Evolutionary conservation across 345 rosid species (phyloP).

Genomic region (Turritis glabra): DNA sequence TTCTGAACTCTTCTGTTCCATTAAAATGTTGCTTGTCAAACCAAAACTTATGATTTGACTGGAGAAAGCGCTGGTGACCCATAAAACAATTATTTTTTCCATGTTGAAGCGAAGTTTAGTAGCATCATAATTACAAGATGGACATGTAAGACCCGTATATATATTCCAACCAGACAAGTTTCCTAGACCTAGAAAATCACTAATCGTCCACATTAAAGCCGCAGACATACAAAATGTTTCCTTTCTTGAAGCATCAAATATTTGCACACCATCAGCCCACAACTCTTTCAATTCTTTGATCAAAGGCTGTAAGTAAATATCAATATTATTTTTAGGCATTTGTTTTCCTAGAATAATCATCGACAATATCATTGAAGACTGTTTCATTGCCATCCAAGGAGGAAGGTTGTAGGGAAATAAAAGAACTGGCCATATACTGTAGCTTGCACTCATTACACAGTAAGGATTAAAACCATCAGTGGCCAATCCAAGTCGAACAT

Average conservation of each 20-base stretch:
- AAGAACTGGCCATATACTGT: not conserved
- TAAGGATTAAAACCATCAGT: not conserved
- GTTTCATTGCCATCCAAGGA: not conserved
- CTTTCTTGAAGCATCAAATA: not conserved
- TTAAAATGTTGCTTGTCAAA: not conserved
- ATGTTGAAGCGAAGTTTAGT: not conserved
- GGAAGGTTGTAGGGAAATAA: not conserved
- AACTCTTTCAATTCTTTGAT: not conserved
- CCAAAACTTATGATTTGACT: not conserved
- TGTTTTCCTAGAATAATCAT: not conserved
- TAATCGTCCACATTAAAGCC: not conserved
- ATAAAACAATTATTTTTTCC: not conserved
- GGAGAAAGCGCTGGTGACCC: not conserved
- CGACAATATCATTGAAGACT: not conserved
- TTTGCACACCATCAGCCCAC: not conserved
- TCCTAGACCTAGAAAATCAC: not conserved
- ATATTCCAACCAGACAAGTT: not conserved
- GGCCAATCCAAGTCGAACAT: not conserved
- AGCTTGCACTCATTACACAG: not conserved
- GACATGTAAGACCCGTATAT: not conserved
- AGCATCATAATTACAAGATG: not conserved
- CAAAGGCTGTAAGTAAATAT: not conserved
- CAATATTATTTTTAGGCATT: not conserved
- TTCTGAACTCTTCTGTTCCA: not conserved
- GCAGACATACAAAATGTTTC: not conserved